Base-by-base conservation (phyloP, 2,329 filamentous ascomycete genomes). In the Rhynchosporium graminicola region DNA sequence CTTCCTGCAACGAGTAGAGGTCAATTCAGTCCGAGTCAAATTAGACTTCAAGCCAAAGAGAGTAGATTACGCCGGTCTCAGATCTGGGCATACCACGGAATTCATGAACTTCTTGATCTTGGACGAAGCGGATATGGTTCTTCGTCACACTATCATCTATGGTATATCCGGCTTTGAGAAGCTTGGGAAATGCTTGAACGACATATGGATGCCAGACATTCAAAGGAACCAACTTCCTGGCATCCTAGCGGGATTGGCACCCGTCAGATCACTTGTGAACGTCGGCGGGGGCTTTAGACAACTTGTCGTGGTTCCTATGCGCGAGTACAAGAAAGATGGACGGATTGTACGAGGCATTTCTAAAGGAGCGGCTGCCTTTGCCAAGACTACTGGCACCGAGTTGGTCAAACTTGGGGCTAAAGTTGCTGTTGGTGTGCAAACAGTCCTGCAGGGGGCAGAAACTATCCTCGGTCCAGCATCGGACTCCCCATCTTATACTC, bases 81-180 rank as follows among this genome's bases (percentile, higher is more conserved):
- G 93, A 31, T 97, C 95, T 1, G 95, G 95, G 1, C 92, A 91
- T 68, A 98, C 95, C 0, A 96, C 92, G 0, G 95, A 99, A 75
- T 96, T 99, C 72, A 98, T 98, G 93, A 99, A 99, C 75, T 97
- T 99, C 74, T 84, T 99, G 67, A 90, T 94, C 13, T 84, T 99
- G 0, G 95, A 99, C 69, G 88, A 91, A 67, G 87, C 95, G 2
- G 87, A 94, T 64, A 90, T 99, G 82, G 85, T 89, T 6, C 83
- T 99, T 59, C 86, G 90, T 12, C 93, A 94, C 74, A 90, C 91
- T 31, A 98, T 99, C 69, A 86, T 98, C 42, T 97, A 98, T 69
- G 95, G 96, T 33, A 85, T 97, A 0, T 87, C 87, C 7, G 95
- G 95, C 0, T 97, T 98, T 69, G 93, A 98, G 69, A 87, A 90